A percentile compares a stretch with the other conserved stretches of the same genome.
Evolutionary conservation across 73 alveolate species (phyloP).

Genomic region (Stentor coeruleus): DNA sequence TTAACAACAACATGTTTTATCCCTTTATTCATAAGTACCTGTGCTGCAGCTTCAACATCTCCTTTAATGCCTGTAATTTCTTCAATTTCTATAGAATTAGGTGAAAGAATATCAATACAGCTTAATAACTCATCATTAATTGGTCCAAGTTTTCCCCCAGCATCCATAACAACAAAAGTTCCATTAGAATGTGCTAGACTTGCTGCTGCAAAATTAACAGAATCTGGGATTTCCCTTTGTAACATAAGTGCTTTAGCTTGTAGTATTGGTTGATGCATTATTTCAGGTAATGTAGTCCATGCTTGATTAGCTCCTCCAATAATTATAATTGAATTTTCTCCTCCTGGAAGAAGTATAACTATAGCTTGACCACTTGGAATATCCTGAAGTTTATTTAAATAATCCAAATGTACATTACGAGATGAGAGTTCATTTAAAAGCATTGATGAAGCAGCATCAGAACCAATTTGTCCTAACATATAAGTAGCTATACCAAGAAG

Average conservation of each 20-base stretch:
- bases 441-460: slow-evolving; percentile 39
- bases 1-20: slow-evolving; percentile 24
- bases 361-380: slow-evolving; percentile 49
- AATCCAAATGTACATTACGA: slow-evolving; percentile 28
- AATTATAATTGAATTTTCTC: slow-evolving; percentile 44
- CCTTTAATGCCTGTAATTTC: slow-evolving; percentile 33
- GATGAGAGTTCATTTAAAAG: slow-evolving; percentile 33
- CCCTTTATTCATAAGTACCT: background rate
- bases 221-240: slow-evolving; percentile 48
- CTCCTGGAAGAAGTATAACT: slow-evolving; percentile 30
- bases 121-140: slow-evolving; percentile 35
- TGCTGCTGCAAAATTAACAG: slow-evolving; percentile 39
- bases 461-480: slow-evolving; percentile 43
- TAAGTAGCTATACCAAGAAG: slow-evolving; percentile 30
- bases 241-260: slow-evolving; percentile 24
- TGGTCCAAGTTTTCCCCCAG: slow-evolving; percentile 49
- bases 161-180: slow-evolving; percentile 40
- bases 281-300: slow-evolving; percentile 27
- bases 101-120: slow-evolving; percentile 38
- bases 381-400: background rate
- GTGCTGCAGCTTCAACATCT: slow-evolving; percentile 25
- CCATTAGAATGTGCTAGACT: slow-evolving; percentile 29
- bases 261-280: slow-evolving; percentile 28
- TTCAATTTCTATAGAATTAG: slow-evolving; percentile 44
- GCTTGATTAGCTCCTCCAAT: slow-evolving; percentile 55